A percentile compares a stretch with the other conserved stretches of the same genome.
Evolutionary conservation across 768 basidiomycete species (phyloP).

Genomic region (Pleurotus platypus): DNA sequence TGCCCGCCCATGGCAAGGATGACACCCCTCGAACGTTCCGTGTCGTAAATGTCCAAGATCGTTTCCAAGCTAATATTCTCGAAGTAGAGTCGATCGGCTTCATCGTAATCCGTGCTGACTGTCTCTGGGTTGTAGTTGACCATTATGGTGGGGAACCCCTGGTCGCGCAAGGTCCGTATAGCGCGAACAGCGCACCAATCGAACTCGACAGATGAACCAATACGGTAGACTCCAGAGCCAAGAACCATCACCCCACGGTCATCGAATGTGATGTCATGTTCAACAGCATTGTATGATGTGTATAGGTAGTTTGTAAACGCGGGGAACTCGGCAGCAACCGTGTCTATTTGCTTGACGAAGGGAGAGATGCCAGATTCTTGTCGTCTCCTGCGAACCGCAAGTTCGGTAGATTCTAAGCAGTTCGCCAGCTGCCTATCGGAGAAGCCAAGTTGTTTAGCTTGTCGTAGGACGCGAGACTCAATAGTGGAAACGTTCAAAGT

Average conservation of each 20-base stretch:
- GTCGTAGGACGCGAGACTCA: slow-evolving; percentile 58
- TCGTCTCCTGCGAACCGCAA: slow-evolving; percentile 87
- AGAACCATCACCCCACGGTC: slow-evolving; percentile 97
- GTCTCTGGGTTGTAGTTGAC: slow-evolving; percentile 99
- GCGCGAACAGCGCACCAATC: slow-evolving; percentile 99
- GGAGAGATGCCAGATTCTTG: slow-evolving; percentile 81
- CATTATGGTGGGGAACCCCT: slow-evolving; percentile 94
- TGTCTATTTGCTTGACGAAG: slow-evolving; percentile 98
- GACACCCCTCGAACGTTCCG: slow-evolving; percentile 83
- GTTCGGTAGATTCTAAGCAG: slow-evolving; percentile 85
- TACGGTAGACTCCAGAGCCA: slow-evolving; percentile 97
- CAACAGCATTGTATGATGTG: slow-evolving; percentile 95
- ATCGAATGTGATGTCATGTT: slow-evolving; percentile 86
- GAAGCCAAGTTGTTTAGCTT: slow-evolving; percentile 93
- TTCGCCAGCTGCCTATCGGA: slow-evolving; percentile 87
- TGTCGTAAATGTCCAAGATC: slow-evolving; percentile 94
- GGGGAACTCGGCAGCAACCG: slow-evolving; percentile 98
- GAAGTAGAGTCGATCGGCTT: slow-evolving; percentile 97
- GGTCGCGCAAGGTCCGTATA: slow-evolving; percentile 93
- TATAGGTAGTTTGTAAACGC: slow-evolving; percentile 99
- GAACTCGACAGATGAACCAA: slow-evolving; percentile 98
- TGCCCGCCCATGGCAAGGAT: slow-evolving; percentile 99
- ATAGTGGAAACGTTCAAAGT: slow-evolving; percentile 63
- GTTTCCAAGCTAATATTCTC: slow-evolving; percentile 98
- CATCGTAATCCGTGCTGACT: slow-evolving; percentile 98